These are phyloP conservation scores for Peronospora farinosa DNA, from an alignment of 352 stramenopile species.

Conservation along the genomic window DNA sequence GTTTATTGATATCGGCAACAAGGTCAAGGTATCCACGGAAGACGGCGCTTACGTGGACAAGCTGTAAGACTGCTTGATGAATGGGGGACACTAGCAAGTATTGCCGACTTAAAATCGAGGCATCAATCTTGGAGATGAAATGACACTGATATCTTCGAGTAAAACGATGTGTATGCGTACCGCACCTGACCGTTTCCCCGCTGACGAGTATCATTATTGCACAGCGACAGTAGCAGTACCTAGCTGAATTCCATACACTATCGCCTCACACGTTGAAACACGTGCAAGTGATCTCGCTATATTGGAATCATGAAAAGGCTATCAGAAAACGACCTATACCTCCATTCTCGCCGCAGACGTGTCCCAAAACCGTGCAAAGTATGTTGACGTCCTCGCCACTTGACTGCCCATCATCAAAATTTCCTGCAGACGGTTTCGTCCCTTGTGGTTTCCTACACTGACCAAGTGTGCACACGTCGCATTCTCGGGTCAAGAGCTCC, in stretches of 20 bases:
- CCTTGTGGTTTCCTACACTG: neutral
- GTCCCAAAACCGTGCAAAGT: constrained; percentile 3
- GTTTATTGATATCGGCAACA: constrained; percentile 74
- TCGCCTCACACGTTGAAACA: constrained; percentile 1
- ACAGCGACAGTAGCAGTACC: neutral
- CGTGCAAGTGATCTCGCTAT: neutral
- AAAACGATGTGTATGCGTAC: constrained; percentile 9
- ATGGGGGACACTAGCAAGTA: neutral
- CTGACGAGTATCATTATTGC: neutral
- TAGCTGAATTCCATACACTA: neutral
- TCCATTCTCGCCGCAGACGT: neutral
- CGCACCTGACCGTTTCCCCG: constrained; percentile 6
- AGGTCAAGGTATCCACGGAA: constrained; percentile 67
- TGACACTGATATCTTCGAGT: neutral
- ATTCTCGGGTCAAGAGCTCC: constrained; percentile 9
- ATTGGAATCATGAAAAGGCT: neutral
- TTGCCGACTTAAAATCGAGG: neutral
- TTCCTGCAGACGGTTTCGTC: constrained; percentile 1
- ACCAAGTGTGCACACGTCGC: constrained; percentile 8
- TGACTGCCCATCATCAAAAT: constrained; percentile 17
- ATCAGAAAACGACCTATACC: neutral
- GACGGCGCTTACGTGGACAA: constrained; percentile 79
- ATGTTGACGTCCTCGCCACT: constrained; percentile 13
- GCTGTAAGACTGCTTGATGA: constrained; percentile 23
- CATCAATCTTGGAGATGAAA: constrained; percentile 6